Percentiles rank a stretch among this genome's conserved stretches.
These are phyloP conservation scores for Acer negundo DNA, from an alignment of 345 rosid species.

Conservation along the genomic window DNA sequence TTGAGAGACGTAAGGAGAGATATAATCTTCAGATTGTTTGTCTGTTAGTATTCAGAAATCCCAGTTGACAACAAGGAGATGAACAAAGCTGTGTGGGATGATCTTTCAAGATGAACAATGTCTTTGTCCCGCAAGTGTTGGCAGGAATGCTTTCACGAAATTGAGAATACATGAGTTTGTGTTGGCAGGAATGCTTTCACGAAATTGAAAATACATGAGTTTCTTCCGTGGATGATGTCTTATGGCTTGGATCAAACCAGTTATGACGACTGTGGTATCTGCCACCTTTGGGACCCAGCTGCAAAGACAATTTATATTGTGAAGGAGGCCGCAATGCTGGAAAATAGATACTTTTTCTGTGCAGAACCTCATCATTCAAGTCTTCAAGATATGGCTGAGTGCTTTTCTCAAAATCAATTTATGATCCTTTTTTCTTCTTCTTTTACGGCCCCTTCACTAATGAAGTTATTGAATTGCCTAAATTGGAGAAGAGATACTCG, in stretches of 20 bases:
- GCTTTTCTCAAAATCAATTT: not conserved
- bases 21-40: no score
- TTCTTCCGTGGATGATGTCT: not conserved
- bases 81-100: not conserved
- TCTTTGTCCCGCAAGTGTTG: no score
- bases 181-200: not conserved
- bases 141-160: not conserved
- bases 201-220: not conserved
- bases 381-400: not conserved
- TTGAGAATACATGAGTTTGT: not conserved
- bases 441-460: no score
- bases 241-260: no score
- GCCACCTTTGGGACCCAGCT: not conserved
- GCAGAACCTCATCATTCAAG: not conserved
- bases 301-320: not conserved
- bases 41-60: no score
- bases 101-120: no score
- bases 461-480: no score
- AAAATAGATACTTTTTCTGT: not conserved
- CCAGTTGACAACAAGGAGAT: no score
- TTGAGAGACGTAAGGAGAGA: no score
- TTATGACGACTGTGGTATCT: not conserved
- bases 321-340: not conserved
- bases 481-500: no score
- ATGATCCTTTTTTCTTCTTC: no score